Conservation (phyloP, 768 basidiomycete species). For the Pulveroboletus ravenelii region DNA sequence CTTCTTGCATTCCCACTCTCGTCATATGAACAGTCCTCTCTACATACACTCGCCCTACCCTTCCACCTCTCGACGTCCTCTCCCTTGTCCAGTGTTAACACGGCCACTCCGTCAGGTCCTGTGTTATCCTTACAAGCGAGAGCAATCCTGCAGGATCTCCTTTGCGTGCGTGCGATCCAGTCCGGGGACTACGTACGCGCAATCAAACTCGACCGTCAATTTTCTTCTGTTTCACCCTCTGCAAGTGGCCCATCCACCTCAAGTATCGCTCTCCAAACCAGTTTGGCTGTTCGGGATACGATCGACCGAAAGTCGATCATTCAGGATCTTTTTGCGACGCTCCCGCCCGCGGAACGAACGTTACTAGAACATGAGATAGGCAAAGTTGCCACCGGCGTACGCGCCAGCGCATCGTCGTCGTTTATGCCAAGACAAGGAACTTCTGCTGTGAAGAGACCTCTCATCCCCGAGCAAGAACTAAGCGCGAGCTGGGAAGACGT, state of each 20-base stretch:
- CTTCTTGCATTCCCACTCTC: conserved; percentile 66
- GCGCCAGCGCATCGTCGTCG: conserved; percentile 3
- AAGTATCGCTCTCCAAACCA: conserved; percentile 24
- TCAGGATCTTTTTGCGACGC: conserved; percentile 58
- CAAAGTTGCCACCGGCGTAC: conserved; percentile 25
- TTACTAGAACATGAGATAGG: conserved; percentile 59
- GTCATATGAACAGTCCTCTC: conserved; percentile 53
- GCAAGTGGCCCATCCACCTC: conserved; percentile 7
- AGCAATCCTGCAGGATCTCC: conserved; percentile 67
- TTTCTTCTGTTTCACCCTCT: conserved; percentile 41
- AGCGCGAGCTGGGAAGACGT: conserved; percentile 68
- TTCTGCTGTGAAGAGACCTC: conserved; percentile 20
- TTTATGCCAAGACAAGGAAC: conserved; percentile 2
- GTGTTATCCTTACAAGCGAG: conserved; percentile 44
- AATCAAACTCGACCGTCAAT: conserved; percentile 67
- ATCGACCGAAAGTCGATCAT: conserved; percentile 63
- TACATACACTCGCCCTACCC: conserved; percentile 56
- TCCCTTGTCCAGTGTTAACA: conserved; percentile 8
- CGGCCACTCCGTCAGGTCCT: background rate
- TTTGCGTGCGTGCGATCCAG: conserved; percentile 73
- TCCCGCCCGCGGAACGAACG: conserved; percentile 60
- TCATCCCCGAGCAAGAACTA: conserved; percentile 34
- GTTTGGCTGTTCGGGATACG: conserved; percentile 18
- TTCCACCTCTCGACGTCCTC: conserved; percentile 37
- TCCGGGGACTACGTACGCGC: conserved; percentile 67